Percentiles rank a stretch among this genome's conserved stretches.
phyloP scores from a whole-genome alignment of 257 asterid genomes.

The Solanum chiquidenum region DNA sequence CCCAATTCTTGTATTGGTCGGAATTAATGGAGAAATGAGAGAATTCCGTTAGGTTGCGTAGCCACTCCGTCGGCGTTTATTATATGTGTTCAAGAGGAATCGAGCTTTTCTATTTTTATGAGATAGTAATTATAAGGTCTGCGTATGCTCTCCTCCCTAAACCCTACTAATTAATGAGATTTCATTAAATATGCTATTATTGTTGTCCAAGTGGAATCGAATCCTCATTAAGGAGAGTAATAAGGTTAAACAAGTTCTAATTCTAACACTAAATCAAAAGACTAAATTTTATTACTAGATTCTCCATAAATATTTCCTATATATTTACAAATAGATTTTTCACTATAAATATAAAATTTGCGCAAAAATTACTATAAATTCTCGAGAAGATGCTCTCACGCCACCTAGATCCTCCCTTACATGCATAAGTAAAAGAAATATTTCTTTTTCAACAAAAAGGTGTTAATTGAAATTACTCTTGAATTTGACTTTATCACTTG shows the following conservation, averaged over 20 bases:
- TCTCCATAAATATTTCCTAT: neutral
- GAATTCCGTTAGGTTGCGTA: neutral
- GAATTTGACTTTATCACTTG: neutral
- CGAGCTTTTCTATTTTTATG: neutral
- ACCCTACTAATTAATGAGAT: too few relatives aligned
- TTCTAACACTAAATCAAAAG: neutral
- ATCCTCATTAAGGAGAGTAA: neutral
- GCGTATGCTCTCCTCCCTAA: fast-evolving
- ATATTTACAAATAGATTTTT: neutral
- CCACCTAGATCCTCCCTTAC: neutral
- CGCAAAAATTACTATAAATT: neutral
- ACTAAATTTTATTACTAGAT: neutral
- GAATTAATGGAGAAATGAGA: neutral
- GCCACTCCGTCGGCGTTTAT: neutral
- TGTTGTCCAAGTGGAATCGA: neutral
- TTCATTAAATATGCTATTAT: too few relatives aligned
- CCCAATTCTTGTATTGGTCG: neutral
- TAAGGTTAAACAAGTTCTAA: neutral
- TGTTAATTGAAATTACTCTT: neutral
- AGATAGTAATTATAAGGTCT: fast-evolving
- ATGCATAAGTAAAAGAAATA: too few relatives aligned
- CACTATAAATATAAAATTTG: neutral
- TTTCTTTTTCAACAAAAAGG: too few relatives aligned
- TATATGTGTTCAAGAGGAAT: too few relatives aligned
- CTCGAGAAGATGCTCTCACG: neutral